Conservation (phyloP, 768 basidiomycete genomes). For the Tulasnella sp. region DNA sequence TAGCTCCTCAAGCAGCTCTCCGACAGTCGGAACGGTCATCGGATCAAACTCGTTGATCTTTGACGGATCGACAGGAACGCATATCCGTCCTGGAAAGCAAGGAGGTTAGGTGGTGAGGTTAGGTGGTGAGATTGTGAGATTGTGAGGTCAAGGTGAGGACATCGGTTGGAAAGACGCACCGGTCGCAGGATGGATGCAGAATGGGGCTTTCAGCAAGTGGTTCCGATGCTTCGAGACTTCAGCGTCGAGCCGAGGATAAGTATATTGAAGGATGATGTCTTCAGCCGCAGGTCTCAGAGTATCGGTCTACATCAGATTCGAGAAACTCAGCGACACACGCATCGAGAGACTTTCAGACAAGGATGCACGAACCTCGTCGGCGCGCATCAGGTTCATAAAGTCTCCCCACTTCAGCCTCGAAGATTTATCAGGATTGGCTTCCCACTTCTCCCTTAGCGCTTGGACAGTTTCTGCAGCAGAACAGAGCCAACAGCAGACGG, state of each 20-base stretch:
- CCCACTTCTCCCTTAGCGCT: slow-evolving; percentile 49
- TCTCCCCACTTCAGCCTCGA: slow-evolving; percentile 71
- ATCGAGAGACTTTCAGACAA: background rate
- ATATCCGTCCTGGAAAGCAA: slow-evolving; percentile 56
- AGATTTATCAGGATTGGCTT: slow-evolving; percentile 34
- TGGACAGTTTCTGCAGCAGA: slow-evolving; percentile 28
- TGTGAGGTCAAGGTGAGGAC: too few species aligned
- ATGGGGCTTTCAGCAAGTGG: slow-evolving; percentile 94
- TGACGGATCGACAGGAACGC: slow-evolving; percentile 79
- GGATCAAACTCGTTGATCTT: slow-evolving; percentile 76
- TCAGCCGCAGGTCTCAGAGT: slow-evolving; percentile 46
- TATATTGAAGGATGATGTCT: slow-evolving; percentile 86
- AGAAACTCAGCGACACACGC: background rate
- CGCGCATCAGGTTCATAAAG: slow-evolving; percentile 24
- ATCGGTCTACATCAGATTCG: background rate
- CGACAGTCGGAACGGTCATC: slow-evolving; percentile 72
- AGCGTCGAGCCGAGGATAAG: slow-evolving; percentile 90
- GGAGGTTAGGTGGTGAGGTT: background rate
- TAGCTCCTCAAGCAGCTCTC: slow-evolving; percentile 70
- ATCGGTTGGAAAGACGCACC: slow-evolving; percentile 21
- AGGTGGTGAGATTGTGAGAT: too few species aligned
- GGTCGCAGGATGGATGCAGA: slow-evolving; percentile 94
- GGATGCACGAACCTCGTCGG: slow-evolving; percentile 26
- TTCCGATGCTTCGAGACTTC: slow-evolving; percentile 97
- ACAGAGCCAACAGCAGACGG: background rate